Evolutionary conservation across 805 yeast species (phyloP).

Genomic region (Vanderwaltozyma verrucispora): DNA sequence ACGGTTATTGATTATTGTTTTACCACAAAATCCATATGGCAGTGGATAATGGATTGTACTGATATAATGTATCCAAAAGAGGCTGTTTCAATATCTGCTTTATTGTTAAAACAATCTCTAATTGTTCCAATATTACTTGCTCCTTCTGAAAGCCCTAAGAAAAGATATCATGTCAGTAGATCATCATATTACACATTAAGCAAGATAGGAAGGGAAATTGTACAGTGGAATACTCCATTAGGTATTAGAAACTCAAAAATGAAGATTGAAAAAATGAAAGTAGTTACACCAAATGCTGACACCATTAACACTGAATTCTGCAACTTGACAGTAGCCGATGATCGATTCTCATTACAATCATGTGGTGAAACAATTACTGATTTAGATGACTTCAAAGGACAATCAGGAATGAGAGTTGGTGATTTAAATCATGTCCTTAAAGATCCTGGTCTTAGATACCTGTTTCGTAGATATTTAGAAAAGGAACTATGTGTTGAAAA

Average conservation of each 20-base stretch:
- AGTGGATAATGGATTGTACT: slow-evolving; percentile 88
- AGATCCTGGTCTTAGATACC: slow-evolving; percentile 67
- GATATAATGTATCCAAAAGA: slow-evolving; percentile 47
- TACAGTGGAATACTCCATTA: slow-evolving; percentile 19
- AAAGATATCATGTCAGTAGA: slow-evolving; percentile 27
- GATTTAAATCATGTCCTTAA: slow-evolving; percentile 35
- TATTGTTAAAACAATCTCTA: slow-evolving; percentile 38
- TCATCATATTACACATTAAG: slow-evolving; percentile 37
- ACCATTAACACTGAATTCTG: slow-evolving; percentile 2
- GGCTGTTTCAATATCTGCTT: slow-evolving; percentile 42
- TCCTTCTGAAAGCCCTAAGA: slow-evolving; percentile 28
- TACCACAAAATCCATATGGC: slow-evolving; percentile 69
- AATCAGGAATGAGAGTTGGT: background rate
- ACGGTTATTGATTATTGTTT: slow-evolving; percentile 37
- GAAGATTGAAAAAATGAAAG: background rate
- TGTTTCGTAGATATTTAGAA: slow-evolving; percentile 57
- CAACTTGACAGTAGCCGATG: slow-evolving; percentile 10
- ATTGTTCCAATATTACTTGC: slow-evolving; percentile 35
- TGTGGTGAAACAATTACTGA: background rate
- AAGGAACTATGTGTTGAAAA: slow-evolving; percentile 65
- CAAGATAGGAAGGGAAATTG: slow-evolving; percentile 32
- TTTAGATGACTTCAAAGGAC: background rate
- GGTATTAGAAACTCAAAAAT: slow-evolving; percentile 1
- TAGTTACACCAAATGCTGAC: slow-evolving; percentile 1
- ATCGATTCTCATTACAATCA: slow-evolving; percentile 1